Base-by-base conservation (phyloP, 75 land plant genomes). In the Ceratopteris richardii region DNA sequence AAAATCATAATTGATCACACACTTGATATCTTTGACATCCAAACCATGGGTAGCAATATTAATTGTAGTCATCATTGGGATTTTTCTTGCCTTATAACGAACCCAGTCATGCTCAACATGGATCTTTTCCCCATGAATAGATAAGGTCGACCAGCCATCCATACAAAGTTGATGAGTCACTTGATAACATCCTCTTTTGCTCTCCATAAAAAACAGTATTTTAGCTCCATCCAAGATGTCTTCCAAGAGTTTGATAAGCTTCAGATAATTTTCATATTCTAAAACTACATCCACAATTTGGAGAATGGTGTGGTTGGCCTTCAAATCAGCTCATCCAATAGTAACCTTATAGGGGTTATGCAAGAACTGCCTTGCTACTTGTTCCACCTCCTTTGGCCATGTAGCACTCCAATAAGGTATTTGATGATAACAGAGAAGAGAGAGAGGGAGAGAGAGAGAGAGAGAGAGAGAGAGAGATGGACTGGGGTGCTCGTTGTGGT, bases 381-480 rank as follows among this genome's bases (percentile, higher is more conserved):
- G 82, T 61, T 94, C 98, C 47, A 94, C 98, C 68, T 94, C 98
- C 75, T 94, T 94, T 0, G 98, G 98, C 98, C 98, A 94, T n/a
- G 98, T 94, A 5, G 98, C 98, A 81, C 98, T 94, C 98, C 98
- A 94, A 46, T 85, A 89, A 0, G 89, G 72, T 44, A 96, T 94
- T 73, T 94, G 98, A 43, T 96, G 87, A 65, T 94, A n/a, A n/a
- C n/a, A n/a, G n/a, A n/a, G n/a, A n/a, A n/a, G n/a, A n/a, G n/a
- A n/a, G n/a, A n/a, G n/a, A n/a, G n/a, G n/a, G n/a, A n/a, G n/a
- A n/a, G n/a, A n/a, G n/a, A n/a, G n/a, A n/a, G n/a, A n/a, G n/a
- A n/a, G n/a, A n/a, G n/a, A n/a, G n/a, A n/a, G n/a, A n/a, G n/a
- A n/a, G n/a, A n/a, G n/a, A n/a, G n/a, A n/a, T n/a, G n/a, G n/a